Evolutionary conservation across 1,284 basidiomycete species (phyloP), one percentile per base, ranked within the genome.

Genomic region (Exobasidium rhododendri): DNA sequence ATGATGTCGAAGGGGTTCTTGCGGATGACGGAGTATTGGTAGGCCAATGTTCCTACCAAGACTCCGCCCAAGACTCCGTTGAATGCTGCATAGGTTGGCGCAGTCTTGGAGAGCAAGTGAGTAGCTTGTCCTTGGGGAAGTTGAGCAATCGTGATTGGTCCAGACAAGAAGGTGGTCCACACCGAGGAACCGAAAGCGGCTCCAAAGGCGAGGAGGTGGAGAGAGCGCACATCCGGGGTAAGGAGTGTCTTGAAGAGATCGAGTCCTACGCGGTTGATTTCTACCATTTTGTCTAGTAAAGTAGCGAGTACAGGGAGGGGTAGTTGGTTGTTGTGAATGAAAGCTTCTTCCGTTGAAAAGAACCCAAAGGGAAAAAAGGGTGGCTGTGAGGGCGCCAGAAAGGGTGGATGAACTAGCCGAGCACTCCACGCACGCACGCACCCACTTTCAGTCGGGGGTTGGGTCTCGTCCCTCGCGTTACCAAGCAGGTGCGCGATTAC

Each of bases 81-180:
- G 50, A 85, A 78, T 28, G 84, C 78, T 73, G 92, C 91, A 81
- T 90, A 92, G 61, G 88, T 78, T 0, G 90, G 89, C 80, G 90
- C 89, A 0, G 84, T 85, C 68, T 84, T 84, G 71, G 88, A 85
- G 77, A 92, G 89, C 40, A 92, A 84, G 46, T 84, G 81, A n/a
- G 87, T 86, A 68, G 92, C 92, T 64, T 88, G 86, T 58, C 88
- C 85, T 55, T 86, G 84, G 22, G 88, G 66, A 49, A 67, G 32
- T 32, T 50, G 55, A 22, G 49, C 57, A 59, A 58, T 67, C 22
- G 56, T 44, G 31, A 64, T 59, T 11, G 66, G 55, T 20, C 59
- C 66, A 14, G 54, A 52, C 14, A 68, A 51, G 29, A 67, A 64
- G 20, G 60, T 44, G 2, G 59, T 52, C 57, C 60, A 68, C 10